phyloP scores from a whole-genome alignment of 805 yeast species.

The Kuraishia borneana region DNA sequence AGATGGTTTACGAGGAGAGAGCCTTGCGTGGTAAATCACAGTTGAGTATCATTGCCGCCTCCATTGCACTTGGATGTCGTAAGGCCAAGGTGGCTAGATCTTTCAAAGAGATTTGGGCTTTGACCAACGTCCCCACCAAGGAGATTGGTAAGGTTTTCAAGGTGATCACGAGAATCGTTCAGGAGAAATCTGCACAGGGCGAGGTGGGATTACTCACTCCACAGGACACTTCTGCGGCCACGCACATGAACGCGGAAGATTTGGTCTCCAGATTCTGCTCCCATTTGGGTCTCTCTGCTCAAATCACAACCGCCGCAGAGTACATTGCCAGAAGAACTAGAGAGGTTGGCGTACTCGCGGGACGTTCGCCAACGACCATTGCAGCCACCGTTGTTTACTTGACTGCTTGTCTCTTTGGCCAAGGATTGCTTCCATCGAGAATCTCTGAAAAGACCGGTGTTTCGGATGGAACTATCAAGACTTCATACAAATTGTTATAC shows the following conservation, averaged over 20 bases:
- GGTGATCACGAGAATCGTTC: constrained; percentile 53
- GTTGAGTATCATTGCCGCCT: constrained; percentile 93
- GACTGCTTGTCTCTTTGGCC: constrained; percentile 82
- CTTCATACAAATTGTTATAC: constrained; percentile 74
- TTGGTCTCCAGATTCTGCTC: constrained; percentile 94
- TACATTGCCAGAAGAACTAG: constrained; percentile 82
- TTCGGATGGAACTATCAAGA: constrained; percentile 93
- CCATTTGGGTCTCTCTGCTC: constrained; percentile 77
- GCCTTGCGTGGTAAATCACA: constrained; percentile 83
- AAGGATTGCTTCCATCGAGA: constrained; percentile 61
- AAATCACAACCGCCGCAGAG: constrained; percentile 87
- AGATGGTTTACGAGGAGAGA: constrained; percentile 79
- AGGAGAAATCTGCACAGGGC: constrained; percentile 38
- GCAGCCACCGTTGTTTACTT: constrained; percentile 96
- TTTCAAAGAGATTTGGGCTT: constrained; percentile 90
- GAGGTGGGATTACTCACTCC: constrained; percentile 31
- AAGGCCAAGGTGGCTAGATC: constrained; percentile 91
- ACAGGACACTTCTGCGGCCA: constrained; percentile 46
- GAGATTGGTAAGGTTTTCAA: constrained; percentile 90
- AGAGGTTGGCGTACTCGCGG: constrained; percentile 88
- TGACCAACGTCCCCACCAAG: constrained; percentile 86
- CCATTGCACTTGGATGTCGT: constrained; percentile 88
- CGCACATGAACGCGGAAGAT: constrained; percentile 89
- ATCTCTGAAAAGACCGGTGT: constrained; percentile 93
- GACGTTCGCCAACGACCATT: constrained; percentile 93